phyloP scores from a whole-genome alignment of 805 yeast species.

The Torulaspora gathmanii region DNA sequence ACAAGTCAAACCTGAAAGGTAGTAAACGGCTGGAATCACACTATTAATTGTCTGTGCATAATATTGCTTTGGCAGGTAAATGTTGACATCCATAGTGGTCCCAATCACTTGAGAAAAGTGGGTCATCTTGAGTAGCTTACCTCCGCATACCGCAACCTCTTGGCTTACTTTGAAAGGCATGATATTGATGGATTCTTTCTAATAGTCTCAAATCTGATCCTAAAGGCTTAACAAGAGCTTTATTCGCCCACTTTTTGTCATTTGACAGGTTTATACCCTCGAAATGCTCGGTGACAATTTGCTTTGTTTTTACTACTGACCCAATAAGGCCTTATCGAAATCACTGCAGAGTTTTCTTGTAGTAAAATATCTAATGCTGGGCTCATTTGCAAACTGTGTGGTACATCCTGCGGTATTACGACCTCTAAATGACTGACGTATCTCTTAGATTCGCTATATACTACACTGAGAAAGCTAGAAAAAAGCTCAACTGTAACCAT shows the following conservation, averaged over 20 bases:
- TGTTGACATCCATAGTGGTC: constrained; percentile 77
- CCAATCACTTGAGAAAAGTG: constrained; percentile 65
- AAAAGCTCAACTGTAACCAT: no score
- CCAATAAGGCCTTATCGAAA: no score
- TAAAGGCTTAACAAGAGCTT: background rate
- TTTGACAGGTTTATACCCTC: no score
- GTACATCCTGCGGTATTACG: no score
- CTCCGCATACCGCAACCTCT: constrained; percentile 62
- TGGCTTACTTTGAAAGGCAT: constrained; percentile 51
- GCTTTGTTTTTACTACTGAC: no score
- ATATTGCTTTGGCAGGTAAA: constrained; percentile 66
- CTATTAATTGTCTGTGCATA: constrained; percentile 16
- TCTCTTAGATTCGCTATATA: background rate
- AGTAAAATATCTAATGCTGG: no score
- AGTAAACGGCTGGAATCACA: constrained; percentile 68
- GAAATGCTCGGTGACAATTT: no score
- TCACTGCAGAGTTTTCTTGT: no score
- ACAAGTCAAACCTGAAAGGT: constrained; percentile 86
- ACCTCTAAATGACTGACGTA: no score
- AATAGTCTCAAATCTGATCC: background rate
- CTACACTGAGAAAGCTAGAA: background rate
- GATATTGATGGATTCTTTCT: background rate
- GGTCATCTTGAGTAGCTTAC: constrained; percentile 65
- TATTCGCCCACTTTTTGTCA: background rate
- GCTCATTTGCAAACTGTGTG: no score